Percentiles rank a stretch among this genome's conserved stretches.
Evolutionary conservation across 2,329 filamentous ascomycete species (phyloP).

Genomic region (Cladosporium sp.): DNA sequence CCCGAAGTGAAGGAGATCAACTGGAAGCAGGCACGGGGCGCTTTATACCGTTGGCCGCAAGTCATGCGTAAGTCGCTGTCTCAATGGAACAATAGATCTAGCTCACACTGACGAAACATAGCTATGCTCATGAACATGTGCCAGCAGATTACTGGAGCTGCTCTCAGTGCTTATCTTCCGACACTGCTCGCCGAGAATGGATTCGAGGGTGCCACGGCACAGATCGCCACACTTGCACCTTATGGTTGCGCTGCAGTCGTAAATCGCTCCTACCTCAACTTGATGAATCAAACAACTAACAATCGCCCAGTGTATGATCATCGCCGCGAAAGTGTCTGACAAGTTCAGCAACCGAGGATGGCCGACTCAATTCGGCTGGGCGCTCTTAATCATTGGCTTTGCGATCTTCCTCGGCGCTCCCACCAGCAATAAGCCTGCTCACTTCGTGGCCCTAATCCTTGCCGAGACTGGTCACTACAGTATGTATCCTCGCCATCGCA

Average conservation of each 20-base stretch:
- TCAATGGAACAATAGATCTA: too few species aligned
- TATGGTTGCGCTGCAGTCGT: constrained; percentile 22
- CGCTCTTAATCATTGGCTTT: constrained; percentile 23
- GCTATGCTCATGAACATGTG: constrained; percentile 26
- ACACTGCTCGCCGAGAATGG: constrained; percentile 23
- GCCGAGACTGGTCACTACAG: constrained; percentile 24
- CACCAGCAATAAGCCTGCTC: constrained; percentile 22
- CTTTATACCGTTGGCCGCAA: constrained; percentile 24
- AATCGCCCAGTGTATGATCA: constrained; percentile 18
- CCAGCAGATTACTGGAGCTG: constrained; percentile 24
- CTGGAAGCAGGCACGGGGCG: constrained; percentile 24
- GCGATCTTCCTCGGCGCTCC: constrained; percentile 23
- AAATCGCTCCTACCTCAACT: neutral
- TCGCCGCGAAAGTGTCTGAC: constrained; percentile 21
- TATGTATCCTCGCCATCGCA: neutral
- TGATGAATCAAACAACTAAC: neutral
- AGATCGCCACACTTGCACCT: constrained; percentile 23
- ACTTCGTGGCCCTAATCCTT: constrained; percentile 23
- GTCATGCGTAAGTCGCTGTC: constrained; percentile 20
- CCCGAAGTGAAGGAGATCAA: constrained; percentile 24
- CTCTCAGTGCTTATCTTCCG: constrained; percentile 23
- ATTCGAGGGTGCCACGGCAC: constrained; percentile 22
- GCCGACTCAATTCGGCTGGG: constrained; percentile 24
- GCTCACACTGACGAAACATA: neutral
- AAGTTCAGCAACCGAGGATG: constrained; percentile 22